Evolutionary conservation across 257 asterid genomes (phyloP).

Genomic region (Euphrasia confusa): DNA sequence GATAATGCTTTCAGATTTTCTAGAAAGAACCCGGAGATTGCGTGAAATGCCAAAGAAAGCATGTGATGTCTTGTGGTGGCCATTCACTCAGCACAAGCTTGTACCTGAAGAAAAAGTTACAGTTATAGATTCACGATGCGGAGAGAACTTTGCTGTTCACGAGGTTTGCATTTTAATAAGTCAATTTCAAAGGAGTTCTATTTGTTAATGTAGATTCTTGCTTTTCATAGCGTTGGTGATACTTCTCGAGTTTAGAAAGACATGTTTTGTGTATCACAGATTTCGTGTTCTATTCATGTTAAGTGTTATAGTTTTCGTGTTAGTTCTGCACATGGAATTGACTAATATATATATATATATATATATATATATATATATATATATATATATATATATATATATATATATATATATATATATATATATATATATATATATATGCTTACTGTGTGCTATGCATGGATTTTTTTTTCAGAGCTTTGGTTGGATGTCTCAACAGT

Average conservation of each 20-base stretch:
- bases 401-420: too few species aligned
- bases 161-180: conserved; percentile 46
- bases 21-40: conserved; percentile 53
- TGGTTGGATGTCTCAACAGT: conserved; percentile 62
- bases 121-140: conserved; percentile 96
- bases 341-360: conserved; percentile 1
- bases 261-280: conserved; percentile 4
- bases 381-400: too few species aligned
- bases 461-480: conserved; percentile 38
- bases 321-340: conserved; percentile 15
- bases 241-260: conserved; percentile 6
- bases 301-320: conserved; percentile 10
- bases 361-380: too few species aligned
- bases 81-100: conserved; percentile 93
- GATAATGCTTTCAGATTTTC: conserved; percentile 58
- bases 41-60: conserved; percentile 72
- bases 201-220: background rate
- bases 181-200: background rate
- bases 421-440: background rate
- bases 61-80: conserved; percentile 89
- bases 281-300: conserved; percentile 1
- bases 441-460: conserved; percentile 28
- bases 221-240: conserved; percentile 11
- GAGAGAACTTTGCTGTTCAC: conserved; percentile 83
- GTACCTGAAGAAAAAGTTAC: conserved; percentile 75